Evolutionary conservation across 352 stramenopile genomes (phyloP), one percentile per base, ranked within the genome.

Genomic region (Globisporangium barbulae): DNA sequence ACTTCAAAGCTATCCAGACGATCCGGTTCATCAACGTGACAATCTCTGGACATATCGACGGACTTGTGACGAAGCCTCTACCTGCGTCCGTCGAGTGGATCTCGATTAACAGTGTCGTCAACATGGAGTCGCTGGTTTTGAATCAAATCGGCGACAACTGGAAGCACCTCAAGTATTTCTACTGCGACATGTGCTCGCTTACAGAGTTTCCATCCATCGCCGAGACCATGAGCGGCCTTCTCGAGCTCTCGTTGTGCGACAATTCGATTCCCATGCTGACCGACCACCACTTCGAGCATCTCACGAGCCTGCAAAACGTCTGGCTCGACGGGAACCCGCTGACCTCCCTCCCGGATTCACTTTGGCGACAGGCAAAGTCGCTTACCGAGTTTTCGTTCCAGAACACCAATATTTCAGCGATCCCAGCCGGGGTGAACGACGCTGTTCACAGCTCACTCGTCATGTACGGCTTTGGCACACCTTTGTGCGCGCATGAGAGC

Each of bases 391-490:
- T 61, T 21, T 53, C 55, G 55, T 31, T 53, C 39, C 39, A 61
- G 28, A 37, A 44, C 41, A 61, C 39, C 25, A 61, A 52, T 25
- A 5, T 53, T 25, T 61, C 55, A 28, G 30, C 28, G 22, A 31
- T 53, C 9, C 55, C 55, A 53, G 39, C 5, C 17, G 53, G 39
- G 41, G 41, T 61, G 25, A 37, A 53, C 19, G 55, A n/a, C 13
- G 25, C 42, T 17, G 25, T 19, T 17, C 37, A 19, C 4, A 31
- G 7, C 55, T 19, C 8, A n/a, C 19, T 61, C 15, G 39, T 22
- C 6, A 35, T 61, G 22, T 61, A 50, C 17, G 55, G 35, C 21
- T 61, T 44, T 25, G 41, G 41, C 22, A 52, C 55, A 12, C 55
- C 55, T 1, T 25, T 61, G 8, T 61, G 55, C 41, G 25, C 25